phyloP scores from a whole-genome alignment of 495 filamentous ascomycete genomes.

The Mytilinidion resinicola region DNA sequence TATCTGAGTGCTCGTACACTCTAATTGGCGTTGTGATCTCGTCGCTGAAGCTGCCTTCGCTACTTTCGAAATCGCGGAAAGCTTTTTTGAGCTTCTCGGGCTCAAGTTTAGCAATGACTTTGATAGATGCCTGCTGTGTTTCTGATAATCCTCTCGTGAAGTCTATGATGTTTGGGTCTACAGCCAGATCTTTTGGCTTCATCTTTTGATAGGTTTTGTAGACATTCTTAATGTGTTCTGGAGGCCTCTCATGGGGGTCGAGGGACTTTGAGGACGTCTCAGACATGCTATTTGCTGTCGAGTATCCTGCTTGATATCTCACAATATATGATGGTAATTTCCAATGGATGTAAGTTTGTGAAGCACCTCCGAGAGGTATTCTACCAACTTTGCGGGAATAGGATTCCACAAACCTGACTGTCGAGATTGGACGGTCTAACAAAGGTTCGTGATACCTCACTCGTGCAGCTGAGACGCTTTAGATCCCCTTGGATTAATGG shows the following conservation, averaged over 20 bases:
- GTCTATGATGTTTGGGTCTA: slow-evolving; percentile 47
- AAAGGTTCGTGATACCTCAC: too few species aligned
- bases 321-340: too few species aligned
- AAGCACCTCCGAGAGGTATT: too few species aligned
- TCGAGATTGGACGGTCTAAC: too few species aligned
- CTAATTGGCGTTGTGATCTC: neutral
- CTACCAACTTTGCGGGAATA: too few species aligned
- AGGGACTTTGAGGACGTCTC: slow-evolving; percentile 36
- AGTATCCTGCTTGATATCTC: too few species aligned
- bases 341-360: too few species aligned
- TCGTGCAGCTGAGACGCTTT: too few species aligned
- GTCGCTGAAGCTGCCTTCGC: neutral
- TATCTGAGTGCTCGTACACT: slow-evolving; percentile 29
- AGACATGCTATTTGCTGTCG: slow-evolving; percentile 27
- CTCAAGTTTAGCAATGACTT: slow-evolving; percentile 8
- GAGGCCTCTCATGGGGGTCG: slow-evolving; percentile 65
- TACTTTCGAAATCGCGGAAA: slow-evolving; percentile 8
- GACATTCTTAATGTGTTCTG: slow-evolving; percentile 52
- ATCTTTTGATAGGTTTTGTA: slow-evolving; percentile 61
- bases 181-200: slow-evolving; percentile 39
- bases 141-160: slow-evolving; percentile 33
- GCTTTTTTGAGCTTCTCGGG: slow-evolving; percentile 3
- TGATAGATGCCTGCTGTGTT: slow-evolving; percentile 4
- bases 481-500: too few species aligned
- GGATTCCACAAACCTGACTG: too few species aligned